Evolutionary conservation across 2,329 filamentous ascomycete species (phyloP).

Genomic region (Diatrype stigma): DNA sequence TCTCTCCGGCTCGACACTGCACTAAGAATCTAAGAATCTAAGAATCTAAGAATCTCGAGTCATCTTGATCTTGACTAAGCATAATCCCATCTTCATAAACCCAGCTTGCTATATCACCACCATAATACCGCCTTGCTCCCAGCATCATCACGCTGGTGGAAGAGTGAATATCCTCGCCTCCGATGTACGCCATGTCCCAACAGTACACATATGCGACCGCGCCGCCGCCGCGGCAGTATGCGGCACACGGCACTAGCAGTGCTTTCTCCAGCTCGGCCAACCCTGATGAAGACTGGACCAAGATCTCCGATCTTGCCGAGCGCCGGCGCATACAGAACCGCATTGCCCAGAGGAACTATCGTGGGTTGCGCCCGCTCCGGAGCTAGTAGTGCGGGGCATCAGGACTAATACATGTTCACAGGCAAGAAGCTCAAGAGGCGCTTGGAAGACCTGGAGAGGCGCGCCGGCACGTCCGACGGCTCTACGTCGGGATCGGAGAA

Average conservation of each 20-base stretch:
- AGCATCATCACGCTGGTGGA: slow-evolving; percentile 3
- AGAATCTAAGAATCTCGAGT: slow-evolving; percentile 1
- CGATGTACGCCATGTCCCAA: slow-evolving; percentile 42
- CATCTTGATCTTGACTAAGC: slow-evolving; percentile 1
- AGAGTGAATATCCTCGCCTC: slow-evolving; percentile 4
- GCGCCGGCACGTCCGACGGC: slow-evolving; percentile 57
- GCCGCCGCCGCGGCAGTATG: slow-evolving; percentile 59
- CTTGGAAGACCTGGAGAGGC: slow-evolving; percentile 77
- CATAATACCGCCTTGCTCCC: not conserved
- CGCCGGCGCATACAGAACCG: slow-evolving; percentile 93
- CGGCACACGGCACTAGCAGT: slow-evolving; percentile 77
- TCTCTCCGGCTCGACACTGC: not conserved
- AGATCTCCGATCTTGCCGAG: slow-evolving; percentile 95
- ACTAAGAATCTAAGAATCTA: not conserved
- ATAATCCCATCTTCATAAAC: not conserved
- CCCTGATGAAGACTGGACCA: slow-evolving; percentile 97
- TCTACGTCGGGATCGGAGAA: slow-evolving; percentile 34
- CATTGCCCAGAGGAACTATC: slow-evolving; percentile 96
- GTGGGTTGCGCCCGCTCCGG: slow-evolving; percentile 43
- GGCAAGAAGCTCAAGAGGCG: slow-evolving; percentile 92
- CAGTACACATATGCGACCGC: slow-evolving; percentile 37
- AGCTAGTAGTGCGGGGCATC: not conserved
- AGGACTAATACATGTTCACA: slow-evolving; percentile 30
- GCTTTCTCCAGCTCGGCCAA: slow-evolving; percentile 93
- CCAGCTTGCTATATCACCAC: slow-evolving; percentile 1